phyloP scores from a whole-genome alignment of 1,284 basidiomycete genomes.

The Phaffia rhodozyma region DNA sequence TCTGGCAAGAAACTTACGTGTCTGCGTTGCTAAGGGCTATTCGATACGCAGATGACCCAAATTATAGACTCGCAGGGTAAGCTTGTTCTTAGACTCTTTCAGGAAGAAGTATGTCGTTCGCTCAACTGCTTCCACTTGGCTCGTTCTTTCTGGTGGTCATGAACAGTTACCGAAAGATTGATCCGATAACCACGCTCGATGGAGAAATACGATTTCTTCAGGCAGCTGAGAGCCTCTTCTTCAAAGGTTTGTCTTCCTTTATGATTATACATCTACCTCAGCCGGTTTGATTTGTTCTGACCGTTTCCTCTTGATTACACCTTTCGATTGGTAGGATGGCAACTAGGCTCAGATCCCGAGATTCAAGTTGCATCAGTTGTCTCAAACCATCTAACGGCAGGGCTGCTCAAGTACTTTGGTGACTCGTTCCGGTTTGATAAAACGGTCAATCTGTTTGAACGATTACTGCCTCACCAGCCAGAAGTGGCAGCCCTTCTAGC shows the following conservation, averaged over 20 bases:
- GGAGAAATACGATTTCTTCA: constrained; percentile 82
- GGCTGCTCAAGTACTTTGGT: constrained; percentile 93
- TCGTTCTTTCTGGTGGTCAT: too few relatives aligned
- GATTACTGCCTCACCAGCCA: constrained; percentile 69
- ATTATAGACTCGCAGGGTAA: constrained; percentile 70
- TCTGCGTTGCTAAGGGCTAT: constrained; percentile 85
- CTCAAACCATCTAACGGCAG: constrained; percentile 89
- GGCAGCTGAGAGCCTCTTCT: constrained; percentile 79
- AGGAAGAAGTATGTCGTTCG: too few relatives aligned
- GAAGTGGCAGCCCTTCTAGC: constrained; percentile 84
- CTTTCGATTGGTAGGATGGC: constrained; percentile 60
- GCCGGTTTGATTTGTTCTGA: too few relatives aligned
- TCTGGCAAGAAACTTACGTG: constrained; percentile 96
- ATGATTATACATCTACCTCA: neutral
- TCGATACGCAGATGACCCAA: constrained; percentile 88
- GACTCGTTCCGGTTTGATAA: constrained; percentile 77
- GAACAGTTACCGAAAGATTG: constrained; percentile 67
- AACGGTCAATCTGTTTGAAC: constrained; percentile 91
- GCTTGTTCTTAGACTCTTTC: neutral
- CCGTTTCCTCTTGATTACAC: neutral
- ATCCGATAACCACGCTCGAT: constrained; percentile 83
- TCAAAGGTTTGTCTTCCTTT: constrained; percentile 52
- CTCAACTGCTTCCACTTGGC: neutral
- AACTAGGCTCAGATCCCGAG: constrained; percentile 94
- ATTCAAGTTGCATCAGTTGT: constrained; percentile 97